Evolutionary conservation across 2,329 filamentous ascomycete species (phyloP).

Genomic region (Calycina herbarum): DNA sequence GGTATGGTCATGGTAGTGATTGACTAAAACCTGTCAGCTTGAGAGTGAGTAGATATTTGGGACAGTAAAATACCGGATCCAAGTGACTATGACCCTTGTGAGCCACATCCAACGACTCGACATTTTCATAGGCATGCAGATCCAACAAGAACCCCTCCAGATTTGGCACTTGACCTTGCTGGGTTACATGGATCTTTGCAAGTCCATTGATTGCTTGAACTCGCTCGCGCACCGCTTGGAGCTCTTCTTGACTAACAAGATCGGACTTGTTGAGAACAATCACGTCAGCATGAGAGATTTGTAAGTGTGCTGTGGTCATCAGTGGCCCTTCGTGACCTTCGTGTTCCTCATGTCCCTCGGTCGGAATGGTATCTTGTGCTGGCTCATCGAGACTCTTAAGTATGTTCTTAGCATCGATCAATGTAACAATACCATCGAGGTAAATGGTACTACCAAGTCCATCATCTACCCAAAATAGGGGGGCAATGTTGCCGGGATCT

Average conservation of each 20-base stretch:
- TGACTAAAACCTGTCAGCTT: constrained; percentile 49
- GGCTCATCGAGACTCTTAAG: constrained; percentile 77
- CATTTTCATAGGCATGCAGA: constrained; percentile 86
- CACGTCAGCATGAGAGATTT: constrained; percentile 96
- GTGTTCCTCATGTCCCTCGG: constrained; percentile 47
- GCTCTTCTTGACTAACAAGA: constrained; percentile 69
- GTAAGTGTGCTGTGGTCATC: constrained; percentile 89
- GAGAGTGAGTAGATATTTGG: too few species aligned
- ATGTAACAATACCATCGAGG: constrained; percentile 91
- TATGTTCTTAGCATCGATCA: constrained; percentile 95
- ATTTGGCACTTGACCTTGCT: constrained; percentile 74
- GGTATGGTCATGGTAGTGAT: constrained; percentile 80
- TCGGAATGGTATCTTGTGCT: constrained; percentile 48
- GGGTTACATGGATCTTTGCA: constrained; percentile 79
- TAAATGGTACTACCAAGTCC: constrained; percentile 94
- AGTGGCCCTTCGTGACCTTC: constrained; percentile 59
- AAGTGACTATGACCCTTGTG: constrained; percentile 85
- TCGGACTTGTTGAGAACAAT: constrained; percentile 94
- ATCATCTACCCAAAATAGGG: constrained; percentile 97
- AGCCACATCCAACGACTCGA: constrained; percentile 69
- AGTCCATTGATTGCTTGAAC: constrained; percentile 86
- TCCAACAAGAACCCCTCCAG: constrained; percentile 87
- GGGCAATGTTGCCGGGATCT: constrained; percentile 92
- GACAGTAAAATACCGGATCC: constrained; percentile 64
- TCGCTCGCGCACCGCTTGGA: constrained; percentile 67